phyloP scores from a whole-genome alignment of 1,284 basidiomycete species.

The Coriolopsis trogii region DNA sequence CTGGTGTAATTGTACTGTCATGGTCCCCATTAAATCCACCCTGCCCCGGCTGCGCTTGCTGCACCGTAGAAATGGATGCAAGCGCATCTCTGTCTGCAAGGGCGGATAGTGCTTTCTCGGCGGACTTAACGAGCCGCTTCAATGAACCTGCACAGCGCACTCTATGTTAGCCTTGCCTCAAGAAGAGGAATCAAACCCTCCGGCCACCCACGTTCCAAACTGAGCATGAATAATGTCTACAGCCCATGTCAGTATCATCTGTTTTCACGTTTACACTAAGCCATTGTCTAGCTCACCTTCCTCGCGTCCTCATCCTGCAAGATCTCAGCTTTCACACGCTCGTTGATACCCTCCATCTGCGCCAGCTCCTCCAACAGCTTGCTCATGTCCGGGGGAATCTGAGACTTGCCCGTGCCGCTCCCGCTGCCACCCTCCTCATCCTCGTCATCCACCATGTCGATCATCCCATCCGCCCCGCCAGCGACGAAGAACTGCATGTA shows the following conservation, averaged over 20 bases:
- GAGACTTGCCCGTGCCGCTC: too few species aligned
- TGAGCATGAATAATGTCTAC: conserved; percentile 53
- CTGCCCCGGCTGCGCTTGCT: neutral
- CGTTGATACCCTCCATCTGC: conserved; percentile 40
- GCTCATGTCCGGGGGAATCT: conserved; percentile 43
- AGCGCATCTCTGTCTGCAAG: conserved; percentile 42
- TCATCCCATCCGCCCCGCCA: conserved; percentile 2
- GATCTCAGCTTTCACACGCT: conserved; percentile 48
- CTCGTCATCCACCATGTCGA: conserved; percentile 8
- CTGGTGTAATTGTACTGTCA: too few species aligned
- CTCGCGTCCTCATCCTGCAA: conserved; percentile 51
- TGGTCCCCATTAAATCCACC: too few species aligned
- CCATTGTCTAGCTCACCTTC: conserved; percentile 41
- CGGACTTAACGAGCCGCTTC: conserved; percentile 44
- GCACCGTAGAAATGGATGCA: conserved; percentile 3
- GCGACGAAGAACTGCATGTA: conserved; percentile 46
- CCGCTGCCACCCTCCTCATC: conserved; percentile 18
- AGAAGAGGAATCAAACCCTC: neutral
- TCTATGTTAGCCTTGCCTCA: neutral
- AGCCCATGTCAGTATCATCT: neutral
- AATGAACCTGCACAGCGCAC: conserved; percentile 36
- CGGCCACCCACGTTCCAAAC: conserved; percentile 51
- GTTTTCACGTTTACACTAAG: too few species aligned
- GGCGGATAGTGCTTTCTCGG: conserved; percentile 43
- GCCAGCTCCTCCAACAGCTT: conserved; percentile 51